Conservation (phyloP, 2,329 filamentous ascomycete species). For the Neofusicoccum kwambonambiense region DNA sequence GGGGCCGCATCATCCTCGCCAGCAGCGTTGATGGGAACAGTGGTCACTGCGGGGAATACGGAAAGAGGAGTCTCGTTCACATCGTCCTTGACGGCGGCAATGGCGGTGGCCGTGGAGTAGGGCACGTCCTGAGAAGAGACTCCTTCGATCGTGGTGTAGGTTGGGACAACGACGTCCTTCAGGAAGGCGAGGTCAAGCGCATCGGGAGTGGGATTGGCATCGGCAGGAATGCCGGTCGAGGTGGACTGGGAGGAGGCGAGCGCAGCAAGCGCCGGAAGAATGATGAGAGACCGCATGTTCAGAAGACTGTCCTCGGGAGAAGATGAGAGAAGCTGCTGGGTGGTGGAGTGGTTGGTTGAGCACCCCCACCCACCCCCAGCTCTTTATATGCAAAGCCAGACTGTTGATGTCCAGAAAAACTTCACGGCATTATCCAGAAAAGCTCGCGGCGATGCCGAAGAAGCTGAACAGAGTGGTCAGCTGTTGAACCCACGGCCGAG, state of each 20-base stretch:
- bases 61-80: conserved; percentile 15
- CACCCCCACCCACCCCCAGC: no score
- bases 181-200: conserved; percentile 18
- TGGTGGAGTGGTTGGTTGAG: no score
- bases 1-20: conserved; percentile 2
- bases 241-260: neutral
- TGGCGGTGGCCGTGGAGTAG: conserved; percentile 17
- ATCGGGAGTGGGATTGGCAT: conserved; percentile 15
- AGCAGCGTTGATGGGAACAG: conserved; percentile 16
- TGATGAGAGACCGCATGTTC: no score
- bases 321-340: no score
- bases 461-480: no score
- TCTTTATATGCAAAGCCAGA: no score
- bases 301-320: no score
- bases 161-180: conserved; percentile 15
- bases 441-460: no score
- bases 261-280: no score
- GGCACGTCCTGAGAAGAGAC: conserved; percentile 11
- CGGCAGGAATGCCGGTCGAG: neutral
- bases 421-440: no score
- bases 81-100: conserved; percentile 3
- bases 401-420: no score
- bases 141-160: conserved; percentile 13
- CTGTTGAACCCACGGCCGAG: no score
- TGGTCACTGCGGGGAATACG: conserved; percentile 17